Percentiles rank a stretch among this genome's conserved stretches.
Conservation (phyloP, 192 early-diverging fungal genomes). For the Lunasporangiospora selenospora region DNA sequence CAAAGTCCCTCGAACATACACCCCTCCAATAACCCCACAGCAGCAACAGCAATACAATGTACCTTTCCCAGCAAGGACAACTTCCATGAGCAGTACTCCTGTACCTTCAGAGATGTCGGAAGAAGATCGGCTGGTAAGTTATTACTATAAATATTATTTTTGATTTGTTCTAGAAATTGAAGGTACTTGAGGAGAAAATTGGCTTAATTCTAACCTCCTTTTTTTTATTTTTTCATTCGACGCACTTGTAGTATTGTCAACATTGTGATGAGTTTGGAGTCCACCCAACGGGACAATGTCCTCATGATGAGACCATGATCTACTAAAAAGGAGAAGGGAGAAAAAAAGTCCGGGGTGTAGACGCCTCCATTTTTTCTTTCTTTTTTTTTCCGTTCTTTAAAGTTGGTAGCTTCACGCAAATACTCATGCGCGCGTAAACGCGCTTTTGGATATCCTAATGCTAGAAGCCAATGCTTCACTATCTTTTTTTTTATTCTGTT, state of each 20-base stretch:
- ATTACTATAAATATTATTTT: neutral
- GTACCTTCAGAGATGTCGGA: slow-evolving; percentile 6
- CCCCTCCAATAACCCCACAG: slow-evolving; percentile 7
- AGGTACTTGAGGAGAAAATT: neutral
- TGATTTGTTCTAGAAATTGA: neutral
- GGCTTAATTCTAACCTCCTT: neutral
- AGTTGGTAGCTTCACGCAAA: neutral
- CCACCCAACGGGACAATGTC: slow-evolving; percentile 75
- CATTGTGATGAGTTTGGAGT: slow-evolving; percentile 75
- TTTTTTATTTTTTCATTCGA: neutral
- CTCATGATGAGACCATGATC: slow-evolving; percentile 52
- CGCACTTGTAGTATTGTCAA: slow-evolving; percentile 67
- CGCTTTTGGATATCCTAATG: too few species aligned
- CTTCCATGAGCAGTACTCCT: neutral
- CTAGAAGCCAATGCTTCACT: too few species aligned
- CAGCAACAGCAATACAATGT: neutral
- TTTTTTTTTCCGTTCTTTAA: neutral
- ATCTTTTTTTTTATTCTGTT: too few species aligned
- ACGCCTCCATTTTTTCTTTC: neutral
- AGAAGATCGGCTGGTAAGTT: slow-evolving; percentile 25
- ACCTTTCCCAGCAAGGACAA: neutral
- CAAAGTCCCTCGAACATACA: slow-evolving; percentile 42
- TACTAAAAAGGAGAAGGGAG: neutral
- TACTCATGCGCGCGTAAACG: too few species aligned
- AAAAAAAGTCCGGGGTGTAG: neutral